Percentiles rank a stretch among this genome's conserved stretches.
These are phyloP conservation scores for Bidens hawaiensis DNA, from an alignment of 140 eudicot genomes.

Conservation along the genomic window DNA sequence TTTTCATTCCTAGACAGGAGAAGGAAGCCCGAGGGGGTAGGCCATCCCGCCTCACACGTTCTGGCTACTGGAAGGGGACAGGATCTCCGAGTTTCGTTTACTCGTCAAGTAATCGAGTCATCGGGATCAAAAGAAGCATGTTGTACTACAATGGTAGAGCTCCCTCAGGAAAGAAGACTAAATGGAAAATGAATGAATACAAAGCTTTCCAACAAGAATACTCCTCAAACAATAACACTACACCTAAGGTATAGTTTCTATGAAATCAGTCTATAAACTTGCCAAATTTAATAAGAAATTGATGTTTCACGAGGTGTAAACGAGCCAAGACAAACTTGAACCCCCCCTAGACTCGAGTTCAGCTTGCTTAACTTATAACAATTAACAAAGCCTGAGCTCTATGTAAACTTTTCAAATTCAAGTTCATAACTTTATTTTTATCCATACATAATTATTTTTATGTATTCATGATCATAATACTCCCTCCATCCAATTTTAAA, in stretches of 20 bases:
- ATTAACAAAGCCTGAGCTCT: too few relatives aligned
- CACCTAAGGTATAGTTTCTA: slow-evolving; percentile 30
- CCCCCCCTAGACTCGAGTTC: too few relatives aligned
- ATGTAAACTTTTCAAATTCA: too few relatives aligned
- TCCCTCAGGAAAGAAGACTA: slow-evolving; percentile 48
- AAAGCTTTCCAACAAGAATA: slow-evolving; percentile 36
- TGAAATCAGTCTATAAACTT: too few relatives aligned
- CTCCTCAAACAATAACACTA: slow-evolving; percentile 24
- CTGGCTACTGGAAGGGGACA: slow-evolving; percentile 76
- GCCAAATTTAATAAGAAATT: too few relatives aligned
- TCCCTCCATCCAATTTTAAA: too few relatives aligned
- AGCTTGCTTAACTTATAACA: too few relatives aligned
- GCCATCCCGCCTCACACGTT: slow-evolving; percentile 51
- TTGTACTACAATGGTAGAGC: slow-evolving; percentile 72
- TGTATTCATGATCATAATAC: too few relatives aligned
- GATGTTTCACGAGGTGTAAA: too few relatives aligned
- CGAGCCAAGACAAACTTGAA: too few relatives aligned
- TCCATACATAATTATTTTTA: too few relatives aligned
- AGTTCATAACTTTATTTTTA: too few relatives aligned
- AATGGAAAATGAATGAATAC: slow-evolving; percentile 82
- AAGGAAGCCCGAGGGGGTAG: slow-evolving; percentile 65
- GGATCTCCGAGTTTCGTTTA: slow-evolving; percentile 50
- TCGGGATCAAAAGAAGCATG: slow-evolving; percentile 62
- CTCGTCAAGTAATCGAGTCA: slow-evolving; percentile 36
- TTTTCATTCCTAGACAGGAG: slow-evolving; percentile 53